These are phyloP conservation scores for Exophiala lecanii-corni DNA, from an alignment of 2,329 filamentous ascomycete genomes.

Conservation along the genomic window DNA sequence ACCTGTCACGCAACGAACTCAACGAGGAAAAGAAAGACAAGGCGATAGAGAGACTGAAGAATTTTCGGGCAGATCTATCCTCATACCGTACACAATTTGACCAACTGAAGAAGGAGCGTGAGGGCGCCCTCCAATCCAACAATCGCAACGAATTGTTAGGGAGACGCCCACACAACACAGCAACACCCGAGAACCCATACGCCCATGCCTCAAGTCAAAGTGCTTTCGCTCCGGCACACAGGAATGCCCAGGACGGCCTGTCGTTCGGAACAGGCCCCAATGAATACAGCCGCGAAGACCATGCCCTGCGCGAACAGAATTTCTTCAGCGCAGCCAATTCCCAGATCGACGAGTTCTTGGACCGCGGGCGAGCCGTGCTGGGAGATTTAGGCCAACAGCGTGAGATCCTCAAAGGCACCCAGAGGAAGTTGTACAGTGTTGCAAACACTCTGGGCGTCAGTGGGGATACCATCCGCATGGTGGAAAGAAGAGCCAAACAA, in stretches of 20 bases:
- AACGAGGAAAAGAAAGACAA: conserved; percentile 90
- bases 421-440: conserved; percentile 83
- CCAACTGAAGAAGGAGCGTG: conserved; percentile 67
- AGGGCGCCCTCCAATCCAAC: conserved; percentile 64
- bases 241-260: conserved; percentile 34
- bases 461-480: conserved; percentile 94
- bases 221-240: conserved; percentile 36
- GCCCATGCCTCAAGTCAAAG: conserved; percentile 54
- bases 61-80: conserved; percentile 75
- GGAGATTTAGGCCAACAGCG: conserved; percentile 84
- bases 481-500: conserved; percentile 83
- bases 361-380: conserved; percentile 82
- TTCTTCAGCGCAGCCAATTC: conserved; percentile 79
- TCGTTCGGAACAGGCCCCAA: conserved; percentile 43
- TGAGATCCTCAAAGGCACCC: conserved; percentile 92
- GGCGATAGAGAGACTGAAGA: conserved; percentile 76
- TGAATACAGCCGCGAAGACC: conserved; percentile 68
- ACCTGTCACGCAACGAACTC: conserved; percentile 79
- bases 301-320: conserved; percentile 81
- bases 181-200: conserved; percentile 93
- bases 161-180: conserved; percentile 69
- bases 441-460: conserved; percentile 91
- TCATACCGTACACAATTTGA: conserved; percentile 78
- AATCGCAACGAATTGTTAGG: conserved; percentile 81
- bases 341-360: conserved; percentile 90